Conservation (phyloP, 2,329 filamentous ascomycete species). For the Didymella keratinophila region DNA sequence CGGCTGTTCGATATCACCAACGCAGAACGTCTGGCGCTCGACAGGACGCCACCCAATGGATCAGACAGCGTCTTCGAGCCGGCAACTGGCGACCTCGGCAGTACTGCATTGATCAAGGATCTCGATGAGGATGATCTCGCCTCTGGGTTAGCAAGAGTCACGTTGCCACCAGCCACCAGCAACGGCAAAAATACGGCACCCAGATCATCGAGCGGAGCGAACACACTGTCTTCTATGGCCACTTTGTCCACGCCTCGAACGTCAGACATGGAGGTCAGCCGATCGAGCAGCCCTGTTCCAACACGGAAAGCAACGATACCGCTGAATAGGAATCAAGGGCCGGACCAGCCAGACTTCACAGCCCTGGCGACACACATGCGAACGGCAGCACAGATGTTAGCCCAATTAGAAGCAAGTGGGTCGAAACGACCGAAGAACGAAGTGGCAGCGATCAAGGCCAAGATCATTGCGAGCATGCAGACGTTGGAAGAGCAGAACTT, state of each 20-base stretch:
- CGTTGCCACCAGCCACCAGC: slow-evolving; percentile 32
- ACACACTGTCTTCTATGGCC: slow-evolving; percentile 66
- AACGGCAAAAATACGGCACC: slow-evolving; percentile 52
- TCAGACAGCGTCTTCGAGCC: slow-evolving; percentile 84
- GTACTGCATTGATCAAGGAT: slow-evolving; percentile 71
- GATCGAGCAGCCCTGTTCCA: slow-evolving; percentile 71
- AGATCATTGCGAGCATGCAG: slow-evolving; percentile 92
- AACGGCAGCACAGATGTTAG: slow-evolving; percentile 85
- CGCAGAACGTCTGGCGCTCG: slow-evolving; percentile 59
- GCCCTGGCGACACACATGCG: slow-evolving; percentile 87
- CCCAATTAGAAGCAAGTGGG: slow-evolving; percentile 80
- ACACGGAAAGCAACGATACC: slow-evolving; percentile 68
- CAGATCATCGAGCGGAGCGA: slow-evolving; percentile 68
- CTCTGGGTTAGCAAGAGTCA: slow-evolving; percentile 41
- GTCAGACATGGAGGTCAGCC: slow-evolving; percentile 72
- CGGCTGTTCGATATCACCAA: slow-evolving; percentile 66
- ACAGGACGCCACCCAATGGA: slow-evolving; percentile 55
- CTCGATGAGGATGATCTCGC: slow-evolving; percentile 56
- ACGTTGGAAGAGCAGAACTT: slow-evolving; percentile 86
- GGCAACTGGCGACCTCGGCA: slow-evolving; percentile 78
- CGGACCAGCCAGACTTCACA: slow-evolving; percentile 81
- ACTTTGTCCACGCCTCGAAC: slow-evolving; percentile 72
- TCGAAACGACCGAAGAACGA: slow-evolving; percentile 81
- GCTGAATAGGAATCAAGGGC: slow-evolving; percentile 58
- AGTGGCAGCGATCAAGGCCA: slow-evolving; percentile 82